Base-by-base conservation (phyloP, 2,329 filamentous ascomycete genomes). In the Bipolaris victoriae region DNA sequence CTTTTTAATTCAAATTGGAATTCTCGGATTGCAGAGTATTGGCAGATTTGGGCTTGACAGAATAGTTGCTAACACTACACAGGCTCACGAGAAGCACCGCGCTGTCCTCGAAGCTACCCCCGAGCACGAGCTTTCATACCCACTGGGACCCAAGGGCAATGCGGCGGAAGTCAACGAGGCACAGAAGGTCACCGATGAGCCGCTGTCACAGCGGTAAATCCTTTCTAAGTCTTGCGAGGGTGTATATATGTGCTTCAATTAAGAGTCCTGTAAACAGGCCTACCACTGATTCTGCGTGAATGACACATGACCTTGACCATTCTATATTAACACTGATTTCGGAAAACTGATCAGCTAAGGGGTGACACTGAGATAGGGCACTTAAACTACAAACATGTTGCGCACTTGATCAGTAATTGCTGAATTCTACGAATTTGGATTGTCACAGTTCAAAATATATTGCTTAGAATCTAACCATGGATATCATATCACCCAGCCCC, bases 51-150 rank as follows among this genome's bases (percentile, higher is more conserved):
- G 7, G 10, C 1, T 20, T 3, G 10, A 36, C 1, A 29, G n/a
- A 37, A 36, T 35, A 20, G 11, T 26, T 47, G 24, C 55, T 59
- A 53, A 67, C 52, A 66, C 24, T 64, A 16, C 37, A 46, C 61
- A 98, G 94, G 94, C 94, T 62, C 87, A 97, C 75, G 92, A 96
- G 78, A 90, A 96, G 73, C 87, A 97, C 83, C 86, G 91, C 75
- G 84, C 89, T 76, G 86, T 92, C 76, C 87, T 98, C 66, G 86
- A 97, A 80, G 88, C 93, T 55, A 84, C 94, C 15, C 89, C 92
- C 29, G 81, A 86, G 65, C 92, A 90, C 35, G 80, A 86, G 67
- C 93, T 91, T 16, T 88, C 90, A 61, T 96, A 95, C 77, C 94
- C 94, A 37, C 84, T 98, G 55, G 84, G 81, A 61, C 80, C 87